Base-by-base conservation (phyloP, 1,139 yeast genomes). In the Spencermartinsiella ligniputridi region DNA sequence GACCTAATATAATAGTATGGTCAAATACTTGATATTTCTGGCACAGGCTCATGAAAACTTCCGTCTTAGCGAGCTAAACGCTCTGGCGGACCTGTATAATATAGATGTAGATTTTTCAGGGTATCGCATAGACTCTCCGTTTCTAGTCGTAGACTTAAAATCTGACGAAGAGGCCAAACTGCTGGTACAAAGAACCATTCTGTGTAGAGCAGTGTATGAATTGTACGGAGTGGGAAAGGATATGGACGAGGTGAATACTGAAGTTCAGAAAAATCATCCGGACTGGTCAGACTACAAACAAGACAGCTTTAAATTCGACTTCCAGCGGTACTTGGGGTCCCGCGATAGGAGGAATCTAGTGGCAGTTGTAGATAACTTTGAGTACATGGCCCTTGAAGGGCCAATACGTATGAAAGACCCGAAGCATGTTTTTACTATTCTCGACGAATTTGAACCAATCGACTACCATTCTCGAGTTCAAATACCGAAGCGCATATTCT, bases 21-120 rank as follows among this genome's bases (percentile, higher is more conserved):
- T 61, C 63, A 73, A 75, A 47, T 92, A 88, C 62, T 66, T 92
- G 49, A 71, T 92, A 35, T 79, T 83, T 62, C 74, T 92, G 61
- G 96, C 96, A 4, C 97, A 90, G 63, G 78, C 83, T 41, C 88
- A 87, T 60, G 80, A 85, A 45, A 75, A 77, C 52, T 92, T 92
- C 65, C 74, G 98, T 42, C 63, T 67, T 39, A 87, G 96, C 0
- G 98, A 92, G 63, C 68, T 92, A 35, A 89, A 84, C 58, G 84
- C 97, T 0, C 65, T 92, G 40, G 97, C 97, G 0, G 79, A 76
- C 36, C 63, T 83, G 44, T 67, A 78, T 52, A 67, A 68, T 13
- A 68, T 92, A 4, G 34, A 64, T 0, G 72, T 85, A 4, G 92
- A 88, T 60, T 68, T 89, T 42, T 66, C 78, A 13, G 60, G 61